Evolutionary conservation across 129 eudicot species (phyloP).

Genomic region (Apium graveolens): DNA sequence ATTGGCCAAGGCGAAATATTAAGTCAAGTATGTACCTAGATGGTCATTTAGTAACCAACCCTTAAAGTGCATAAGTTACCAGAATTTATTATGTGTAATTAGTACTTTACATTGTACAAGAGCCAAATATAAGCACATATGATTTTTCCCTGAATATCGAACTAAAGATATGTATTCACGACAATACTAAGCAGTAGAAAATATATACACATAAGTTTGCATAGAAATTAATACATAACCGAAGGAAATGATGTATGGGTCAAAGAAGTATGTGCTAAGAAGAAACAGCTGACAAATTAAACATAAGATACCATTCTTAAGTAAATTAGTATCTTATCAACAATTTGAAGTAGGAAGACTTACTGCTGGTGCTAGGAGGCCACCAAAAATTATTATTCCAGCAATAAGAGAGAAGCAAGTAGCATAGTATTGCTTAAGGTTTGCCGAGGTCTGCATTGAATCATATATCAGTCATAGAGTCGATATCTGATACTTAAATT

Average conservation of each 20-base stretch:
- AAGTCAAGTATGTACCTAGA: neutral
- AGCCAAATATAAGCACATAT: neutral
- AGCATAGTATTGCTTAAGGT: constrained; percentile 89
- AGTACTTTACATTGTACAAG: neutral
- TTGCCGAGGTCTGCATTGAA: constrained; percentile 59
- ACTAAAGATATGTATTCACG: neutral
- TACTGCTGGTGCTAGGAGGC: constrained; percentile 94
- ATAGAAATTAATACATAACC: neutral
- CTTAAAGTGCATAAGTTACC: neutral
- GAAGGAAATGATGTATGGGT: neutral
- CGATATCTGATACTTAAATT: constrained; percentile 8
- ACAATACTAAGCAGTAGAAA: neutral
- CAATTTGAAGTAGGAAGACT: constrained; percentile 22
- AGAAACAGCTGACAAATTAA: neutral
- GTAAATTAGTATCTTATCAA: neutral
- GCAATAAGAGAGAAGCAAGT: constrained; percentile 82
- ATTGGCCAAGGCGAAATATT: neutral
- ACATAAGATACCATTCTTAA: neutral
- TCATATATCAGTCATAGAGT: constrained; percentile 5
- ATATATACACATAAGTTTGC: too few relatives aligned
- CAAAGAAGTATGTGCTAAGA: neutral
- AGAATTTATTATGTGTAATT: neutral
- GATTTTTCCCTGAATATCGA: neutral
- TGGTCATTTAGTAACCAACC: neutral
- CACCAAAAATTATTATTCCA: constrained; percentile 85